Base-by-base conservation (phyloP, 257 asterid genomes). In the Plantago ovata region DNA sequence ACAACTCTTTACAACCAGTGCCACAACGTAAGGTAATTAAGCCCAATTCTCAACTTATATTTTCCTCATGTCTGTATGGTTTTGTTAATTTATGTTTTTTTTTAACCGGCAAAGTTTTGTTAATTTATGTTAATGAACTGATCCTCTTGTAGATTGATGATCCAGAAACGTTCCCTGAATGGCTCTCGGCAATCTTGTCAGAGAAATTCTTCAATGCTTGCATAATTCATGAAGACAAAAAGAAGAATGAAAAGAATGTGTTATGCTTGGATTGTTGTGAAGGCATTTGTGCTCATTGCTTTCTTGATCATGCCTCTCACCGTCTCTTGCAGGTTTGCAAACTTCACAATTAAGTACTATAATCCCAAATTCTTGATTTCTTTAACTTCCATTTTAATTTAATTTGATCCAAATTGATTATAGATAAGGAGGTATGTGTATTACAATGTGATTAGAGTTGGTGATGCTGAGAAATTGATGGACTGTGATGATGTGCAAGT, bases 141-240 rank as follows among this genome's bases (percentile, higher is more conserved):
- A 14, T 15, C 3, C 15, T 18, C 20, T 55, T 71, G 69, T 78
- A 83, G 95, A 60, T 70, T 76, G 82, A 76, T 50, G 33, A 36
- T 50, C 60, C 76, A 1, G 64, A 61, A 11, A 77, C 7, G 36
- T 4, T 81, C 44, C 96, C 96, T 0, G 69, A 49, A 43, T 87
- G 98, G 96, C 82, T 87, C 6, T 36, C 46, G 7, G 53, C 81
- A 2, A 79, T 87, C 2, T 19, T 87, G 65, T 53, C 74, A 1
- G 93, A 83, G 79, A 83, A 87, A 48, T 87, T 83, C 70, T 87
- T 85, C 77, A 75, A 75, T 38, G 79, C 84, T 48, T 91, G 98
- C 72, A 45, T 77, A 69, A 69, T 76, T 76, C 96, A 91, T 18
- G 80, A 81, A 38, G 80, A 72, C 23, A 72, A 61, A 0, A 80